Percentiles rank a stretch among this genome's conserved stretches.
Conservation (phyloP, 306 rosid species). For the Myrica gale region DNA sequence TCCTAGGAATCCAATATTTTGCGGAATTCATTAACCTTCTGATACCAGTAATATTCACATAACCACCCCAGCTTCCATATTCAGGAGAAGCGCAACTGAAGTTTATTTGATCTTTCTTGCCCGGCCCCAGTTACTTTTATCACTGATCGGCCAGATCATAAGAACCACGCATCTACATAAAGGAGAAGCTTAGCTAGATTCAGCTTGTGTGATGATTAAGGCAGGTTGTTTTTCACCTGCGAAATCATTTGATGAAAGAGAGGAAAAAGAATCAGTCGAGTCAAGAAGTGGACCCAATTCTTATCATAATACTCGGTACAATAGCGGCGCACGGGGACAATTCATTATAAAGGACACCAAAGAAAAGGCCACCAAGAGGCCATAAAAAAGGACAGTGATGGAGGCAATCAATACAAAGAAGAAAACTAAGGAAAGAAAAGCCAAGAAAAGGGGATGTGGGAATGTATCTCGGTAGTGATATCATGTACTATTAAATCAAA, state of each 20-base stretch:
- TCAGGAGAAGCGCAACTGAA: too few relatives aligned
- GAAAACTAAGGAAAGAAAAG: not conserved
- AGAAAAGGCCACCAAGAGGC: constrained; percentile 11
- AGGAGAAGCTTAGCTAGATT: not conserved
- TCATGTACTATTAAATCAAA: not conserved
- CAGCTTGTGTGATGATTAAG: not conserved
- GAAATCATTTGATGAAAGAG: not conserved
- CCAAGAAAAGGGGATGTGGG: not conserved
- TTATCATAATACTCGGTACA: not conserved
- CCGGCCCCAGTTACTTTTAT: too few relatives aligned
- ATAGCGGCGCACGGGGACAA: constrained; percentile 11
- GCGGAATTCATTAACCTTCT: too few relatives aligned
- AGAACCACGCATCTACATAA: not conserved
- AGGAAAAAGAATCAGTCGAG: not conserved
- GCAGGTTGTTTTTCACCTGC: not conserved
- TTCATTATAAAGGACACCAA: constrained; percentile 6
- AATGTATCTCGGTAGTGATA: not conserved
- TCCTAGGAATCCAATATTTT: too few relatives aligned
- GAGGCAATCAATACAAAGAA: constrained; percentile 18
- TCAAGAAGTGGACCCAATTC: not conserved
- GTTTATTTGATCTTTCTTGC: too few relatives aligned
- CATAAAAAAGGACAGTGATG: constrained; percentile 12
- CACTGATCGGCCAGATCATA: too few relatives aligned
- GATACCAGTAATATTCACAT: too few relatives aligned
- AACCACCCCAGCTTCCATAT: too few relatives aligned